Evolutionary conservation across 495 filamentous ascomycete species (phyloP).

Genomic region (Aspergillus homomorphus): DNA sequence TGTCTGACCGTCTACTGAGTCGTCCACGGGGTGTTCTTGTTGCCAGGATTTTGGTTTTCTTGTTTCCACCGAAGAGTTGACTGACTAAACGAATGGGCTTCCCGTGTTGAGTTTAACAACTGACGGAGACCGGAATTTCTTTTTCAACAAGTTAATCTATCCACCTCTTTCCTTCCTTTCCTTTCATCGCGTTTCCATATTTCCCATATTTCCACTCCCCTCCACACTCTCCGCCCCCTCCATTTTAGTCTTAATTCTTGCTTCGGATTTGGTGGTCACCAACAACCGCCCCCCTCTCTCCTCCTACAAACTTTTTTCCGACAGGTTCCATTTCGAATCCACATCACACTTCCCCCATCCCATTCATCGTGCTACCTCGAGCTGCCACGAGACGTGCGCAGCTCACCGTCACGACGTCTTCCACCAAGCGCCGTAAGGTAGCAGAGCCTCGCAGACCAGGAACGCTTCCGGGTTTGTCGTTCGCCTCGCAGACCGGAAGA

Average conservation of each 20-base stretch:
- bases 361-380: slow-evolving; percentile 34
- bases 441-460: slow-evolving; percentile 50
- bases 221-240: neutral
- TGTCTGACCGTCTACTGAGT: no score
- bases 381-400: slow-evolving; percentile 55
- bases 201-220: neutral
- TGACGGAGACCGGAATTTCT: neutral
- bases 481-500: slow-evolving; percentile 41
- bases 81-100: neutral
- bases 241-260: neutral
- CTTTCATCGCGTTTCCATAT: neutral
- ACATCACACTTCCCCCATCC: neutral
- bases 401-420: slow-evolving; percentile 85
- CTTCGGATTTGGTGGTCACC: neutral
- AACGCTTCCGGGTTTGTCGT: slow-evolving; percentile 26
- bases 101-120: neutral
- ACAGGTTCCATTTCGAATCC: neutral
- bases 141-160: neutral
- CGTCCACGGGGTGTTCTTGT: no score
- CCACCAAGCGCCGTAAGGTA: slow-evolving; percentile 86
- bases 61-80: no score
- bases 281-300: neutral
- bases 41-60: no score
- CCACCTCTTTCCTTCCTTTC: neutral
- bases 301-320: neutral